Evolutionary conservation across 2,329 filamentous ascomycete species (phyloP).

Genomic region (Tolypocladium paradoxum): DNA sequence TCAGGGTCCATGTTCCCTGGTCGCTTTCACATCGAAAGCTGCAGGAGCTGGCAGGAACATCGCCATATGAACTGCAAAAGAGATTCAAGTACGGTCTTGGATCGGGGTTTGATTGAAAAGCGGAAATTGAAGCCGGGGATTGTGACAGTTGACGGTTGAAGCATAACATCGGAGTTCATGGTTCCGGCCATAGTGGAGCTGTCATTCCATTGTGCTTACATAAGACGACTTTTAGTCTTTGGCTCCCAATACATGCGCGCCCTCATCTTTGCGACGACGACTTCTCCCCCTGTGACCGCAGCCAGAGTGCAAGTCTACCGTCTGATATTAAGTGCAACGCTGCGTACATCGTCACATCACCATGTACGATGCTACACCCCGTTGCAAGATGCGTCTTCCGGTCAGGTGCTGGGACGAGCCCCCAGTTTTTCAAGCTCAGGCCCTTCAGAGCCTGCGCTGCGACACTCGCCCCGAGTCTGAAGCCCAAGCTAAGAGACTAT

Average conservation of each 20-base stretch:
- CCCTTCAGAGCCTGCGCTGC: constrained; percentile 14
- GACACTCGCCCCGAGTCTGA: constrained; percentile 9
- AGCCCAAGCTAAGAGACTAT: constrained; percentile 63
- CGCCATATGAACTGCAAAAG: background rate
- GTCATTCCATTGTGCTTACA: background rate
- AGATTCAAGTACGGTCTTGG: background rate
- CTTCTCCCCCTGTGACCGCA: background rate
- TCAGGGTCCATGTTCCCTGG: constrained; percentile 20
- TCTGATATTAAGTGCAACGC: background rate
- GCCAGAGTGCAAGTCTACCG: background rate
- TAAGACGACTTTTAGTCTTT: background rate
- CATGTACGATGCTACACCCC: constrained; percentile 27
- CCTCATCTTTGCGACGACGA: too few species aligned
- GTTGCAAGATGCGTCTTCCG: constrained; percentile 16
- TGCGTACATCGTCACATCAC: constrained; percentile 4
- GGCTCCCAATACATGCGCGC: too few species aligned
- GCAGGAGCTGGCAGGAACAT: constrained; percentile 6
- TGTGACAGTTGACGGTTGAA: background rate
- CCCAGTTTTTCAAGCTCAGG: constrained; percentile 2
- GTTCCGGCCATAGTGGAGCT: background rate
- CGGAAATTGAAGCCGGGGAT: background rate
- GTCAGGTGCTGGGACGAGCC: constrained; percentile 6
- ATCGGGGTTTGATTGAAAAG: background rate
- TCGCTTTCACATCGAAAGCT: constrained; percentile 9
- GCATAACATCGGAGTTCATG: background rate